These are phyloP conservation scores for Vigna angularis DNA, from an alignment of 306 rosid species.

Conservation along the genomic window DNA sequence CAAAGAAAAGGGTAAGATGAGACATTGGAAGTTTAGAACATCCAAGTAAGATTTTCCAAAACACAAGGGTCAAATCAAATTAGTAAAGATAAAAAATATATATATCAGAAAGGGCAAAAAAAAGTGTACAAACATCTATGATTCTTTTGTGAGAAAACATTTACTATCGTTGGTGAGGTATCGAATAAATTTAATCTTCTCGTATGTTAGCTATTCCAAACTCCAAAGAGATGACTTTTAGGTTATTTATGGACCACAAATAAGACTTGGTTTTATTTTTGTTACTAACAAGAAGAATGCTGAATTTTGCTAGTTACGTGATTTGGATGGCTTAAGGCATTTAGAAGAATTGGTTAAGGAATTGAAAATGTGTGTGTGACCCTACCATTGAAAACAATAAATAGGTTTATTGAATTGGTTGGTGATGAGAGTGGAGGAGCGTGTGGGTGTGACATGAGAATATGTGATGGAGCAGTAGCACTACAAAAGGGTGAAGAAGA, in stretches of 20 bases:
- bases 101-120: background rate
- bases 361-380: too few relatives aligned
- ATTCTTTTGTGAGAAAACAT: background rate
- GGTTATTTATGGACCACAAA: constrained; percentile 3
- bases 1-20: too few relatives aligned
- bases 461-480: background rate
- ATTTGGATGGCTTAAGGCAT: too few relatives aligned
- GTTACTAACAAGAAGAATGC: too few relatives aligned
- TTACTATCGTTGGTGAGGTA: background rate
- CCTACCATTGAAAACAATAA: too few relatives aligned
- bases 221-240: background rate
- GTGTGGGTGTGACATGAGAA: background rate
- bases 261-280: background rate
- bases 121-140: too few relatives aligned
- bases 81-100: background rate
- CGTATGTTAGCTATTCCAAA: background rate
- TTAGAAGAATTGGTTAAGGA: too few relatives aligned
- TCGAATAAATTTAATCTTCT: background rate
- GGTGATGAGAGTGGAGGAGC: constrained; percentile 15
- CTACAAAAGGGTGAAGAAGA: constrained; percentile 2
- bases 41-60: background rate
- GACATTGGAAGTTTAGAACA: background rate
- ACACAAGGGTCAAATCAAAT: background rate
- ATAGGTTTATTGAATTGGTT: background rate
- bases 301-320: too few relatives aligned